Percentiles rank a stretch among this genome's conserved stretches.
phyloP scores from a whole-genome alignment of 768 basidiomycete species.

The Inosperma sp. region DNA sequence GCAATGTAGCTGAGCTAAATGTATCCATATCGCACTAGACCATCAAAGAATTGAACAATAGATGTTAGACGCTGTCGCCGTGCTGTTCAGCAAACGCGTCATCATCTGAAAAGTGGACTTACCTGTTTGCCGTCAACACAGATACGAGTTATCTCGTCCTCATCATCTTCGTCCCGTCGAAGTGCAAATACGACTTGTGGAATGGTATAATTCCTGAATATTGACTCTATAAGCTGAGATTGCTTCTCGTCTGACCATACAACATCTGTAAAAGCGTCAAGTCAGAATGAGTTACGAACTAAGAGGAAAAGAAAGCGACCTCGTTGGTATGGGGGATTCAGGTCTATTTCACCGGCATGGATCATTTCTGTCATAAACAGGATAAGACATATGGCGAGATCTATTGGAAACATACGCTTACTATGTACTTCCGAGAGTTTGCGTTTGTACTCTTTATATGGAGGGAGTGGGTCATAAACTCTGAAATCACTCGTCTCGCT shows the following conservation, averaged over 20 bases:
- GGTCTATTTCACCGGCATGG: conserved; percentile 64
- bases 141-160: conserved; percentile 48
- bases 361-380: conserved; percentile 44
- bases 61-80: conserved; percentile 62
- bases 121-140: conserved; percentile 87
- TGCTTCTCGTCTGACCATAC: conserved; percentile 75
- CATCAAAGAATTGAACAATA: conserved; percentile 71
- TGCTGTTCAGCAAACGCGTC: conserved; percentile 14
- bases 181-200: conserved; percentile 77
- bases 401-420: conserved; percentile 24
- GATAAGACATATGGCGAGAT: not conserved
- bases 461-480: conserved; percentile 42
- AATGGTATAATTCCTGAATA: conserved; percentile 73
- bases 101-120: conserved; percentile 33
- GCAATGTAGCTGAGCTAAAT: not conserved
- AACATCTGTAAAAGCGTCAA: conserved; percentile 44
- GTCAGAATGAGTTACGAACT: not conserved
- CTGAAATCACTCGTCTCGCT: conserved; percentile 37
- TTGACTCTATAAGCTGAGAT: conserved; percentile 67
- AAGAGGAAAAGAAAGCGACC: conserved; percentile 33
- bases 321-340: conserved; percentile 70
- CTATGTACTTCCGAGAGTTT: conserved; percentile 41
- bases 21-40: conserved; percentile 47
- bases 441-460: conserved; percentile 38
- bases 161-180: conserved; percentile 47